These are phyloP conservation scores for Crataegus laevigata DNA, from an alignment of 306 rosid species.

Conservation along the genomic window DNA sequence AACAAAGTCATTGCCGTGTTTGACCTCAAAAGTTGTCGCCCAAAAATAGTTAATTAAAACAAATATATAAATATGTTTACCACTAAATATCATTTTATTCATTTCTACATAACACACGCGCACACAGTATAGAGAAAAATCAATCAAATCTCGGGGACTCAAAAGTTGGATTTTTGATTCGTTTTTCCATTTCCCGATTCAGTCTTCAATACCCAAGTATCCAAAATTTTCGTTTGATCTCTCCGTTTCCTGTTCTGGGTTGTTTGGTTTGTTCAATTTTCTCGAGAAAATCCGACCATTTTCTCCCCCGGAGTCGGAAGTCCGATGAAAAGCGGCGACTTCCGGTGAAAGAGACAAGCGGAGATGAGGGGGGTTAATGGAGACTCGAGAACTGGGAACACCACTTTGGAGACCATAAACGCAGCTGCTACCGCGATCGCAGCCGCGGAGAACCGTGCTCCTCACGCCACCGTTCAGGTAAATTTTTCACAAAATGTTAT, in stretches of 20 bases:
- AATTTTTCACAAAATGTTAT: neutral
- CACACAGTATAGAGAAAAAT: neutral
- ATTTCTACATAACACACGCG: neutral
- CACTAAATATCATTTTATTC: neutral
- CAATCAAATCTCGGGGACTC: neutral
- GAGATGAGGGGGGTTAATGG: slow-evolving; percentile 47
- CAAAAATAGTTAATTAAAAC: neutral
- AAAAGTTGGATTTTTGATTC: slow-evolving; percentile 2
- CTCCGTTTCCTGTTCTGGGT: neutral
- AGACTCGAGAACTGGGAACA: slow-evolving; percentile 35
- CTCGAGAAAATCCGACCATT: neutral
- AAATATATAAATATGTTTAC: neutral
- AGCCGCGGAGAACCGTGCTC: slow-evolving; percentile 50
- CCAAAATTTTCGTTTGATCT: neutral
- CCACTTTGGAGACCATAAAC: slow-evolving; percentile 71
- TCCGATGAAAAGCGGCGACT: neutral
- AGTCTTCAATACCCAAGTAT: neutral
- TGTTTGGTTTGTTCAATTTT: neutral
- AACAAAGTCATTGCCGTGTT: slow-evolving; percentile 80
- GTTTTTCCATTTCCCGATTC: neutral
- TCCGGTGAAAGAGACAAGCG: slow-evolving; percentile 3
- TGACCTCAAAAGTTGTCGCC: slow-evolving; percentile 41
- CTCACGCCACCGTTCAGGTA: slow-evolving; percentile 59
- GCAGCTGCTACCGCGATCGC: slow-evolving; percentile 92
- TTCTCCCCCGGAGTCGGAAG: slow-evolving; percentile 1